Evolutionary conservation across 1,139 yeast species (phyloP).

Genomic region (Blastobotrys ciferrii): DNA sequence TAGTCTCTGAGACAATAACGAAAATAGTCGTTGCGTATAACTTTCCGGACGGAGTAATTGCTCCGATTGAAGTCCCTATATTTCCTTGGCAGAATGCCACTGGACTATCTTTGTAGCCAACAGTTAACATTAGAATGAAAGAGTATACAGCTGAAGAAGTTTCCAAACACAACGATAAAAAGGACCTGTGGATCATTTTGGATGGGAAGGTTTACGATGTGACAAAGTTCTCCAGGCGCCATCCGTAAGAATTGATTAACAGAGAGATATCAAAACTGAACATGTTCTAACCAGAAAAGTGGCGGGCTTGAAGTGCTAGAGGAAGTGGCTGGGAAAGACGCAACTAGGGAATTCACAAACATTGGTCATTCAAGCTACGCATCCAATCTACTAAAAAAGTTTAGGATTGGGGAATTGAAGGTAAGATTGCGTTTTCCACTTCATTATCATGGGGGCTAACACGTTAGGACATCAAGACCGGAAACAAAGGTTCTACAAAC

Average conservation of each 20-base stretch:
- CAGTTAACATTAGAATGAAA: too few relatives aligned
- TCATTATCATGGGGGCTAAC: too few relatives aligned
- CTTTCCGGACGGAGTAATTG: too few relatives aligned
- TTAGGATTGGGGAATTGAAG: neutral
- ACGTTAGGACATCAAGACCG: too few relatives aligned
- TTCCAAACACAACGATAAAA: conserved; percentile 69
- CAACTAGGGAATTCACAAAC: conserved; percentile 92
- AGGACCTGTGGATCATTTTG: conserved; percentile 87
- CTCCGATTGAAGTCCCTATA: too few relatives aligned
- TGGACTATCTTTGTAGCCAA: too few relatives aligned
- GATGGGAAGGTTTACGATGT: conserved; percentile 90
- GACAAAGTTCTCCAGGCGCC: conserved; percentile 84
- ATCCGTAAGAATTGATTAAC: conserved; percentile 51
- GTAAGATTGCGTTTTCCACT: neutral
- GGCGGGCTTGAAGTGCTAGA: conserved; percentile 97
- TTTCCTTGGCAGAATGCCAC: too few relatives aligned
- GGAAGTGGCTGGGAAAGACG: conserved; percentile 90
- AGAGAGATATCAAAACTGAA: neutral
- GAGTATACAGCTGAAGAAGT: conserved; percentile 66
- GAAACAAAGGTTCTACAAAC: too few relatives aligned
- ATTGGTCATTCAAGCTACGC: conserved; percentile 96
- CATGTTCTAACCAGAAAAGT: too few relatives aligned
- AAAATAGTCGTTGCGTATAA: too few relatives aligned
- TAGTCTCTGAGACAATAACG: too few relatives aligned
- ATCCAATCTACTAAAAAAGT: too few relatives aligned